phyloP scores from a whole-genome alignment of 805 yeast genomes.

The Kuraishia ogatae region DNA sequence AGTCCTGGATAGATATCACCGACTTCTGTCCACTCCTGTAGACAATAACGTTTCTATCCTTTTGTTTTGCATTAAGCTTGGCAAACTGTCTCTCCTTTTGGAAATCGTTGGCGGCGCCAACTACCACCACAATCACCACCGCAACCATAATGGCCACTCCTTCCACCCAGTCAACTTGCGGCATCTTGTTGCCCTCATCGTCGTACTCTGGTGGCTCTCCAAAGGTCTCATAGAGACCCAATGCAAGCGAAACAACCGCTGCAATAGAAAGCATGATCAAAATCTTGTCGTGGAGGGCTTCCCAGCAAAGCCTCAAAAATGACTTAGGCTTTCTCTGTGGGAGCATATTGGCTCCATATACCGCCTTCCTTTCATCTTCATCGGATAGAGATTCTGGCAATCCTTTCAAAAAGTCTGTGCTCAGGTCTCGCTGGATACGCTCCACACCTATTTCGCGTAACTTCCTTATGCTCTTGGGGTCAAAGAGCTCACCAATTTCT shows the following conservation, averaged over 20 bases:
- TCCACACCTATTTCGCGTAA: conserved; percentile 33
- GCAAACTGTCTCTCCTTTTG: conserved; percentile 94
- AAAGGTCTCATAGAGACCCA: conserved; percentile 88
- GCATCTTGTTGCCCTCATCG: conserved; percentile 65
- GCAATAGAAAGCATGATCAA: conserved; percentile 77
- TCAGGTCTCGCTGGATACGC: conserved; percentile 20
- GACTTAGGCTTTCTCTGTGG: conserved; percentile 70
- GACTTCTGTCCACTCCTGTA: conserved; percentile 62
- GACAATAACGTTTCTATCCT: conserved; percentile 71
- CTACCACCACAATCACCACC: conserved; percentile 79
- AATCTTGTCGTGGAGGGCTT: conserved; percentile 88
- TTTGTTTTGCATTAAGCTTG: conserved; percentile 79
- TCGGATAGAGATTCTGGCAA: conserved; percentile 24
- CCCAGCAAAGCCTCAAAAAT: conserved; percentile 59
- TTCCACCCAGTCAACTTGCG: conserved; percentile 96
- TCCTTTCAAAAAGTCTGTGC: conserved; percentile 32
- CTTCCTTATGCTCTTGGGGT: conserved; percentile 48
- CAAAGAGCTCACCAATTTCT: conserved; percentile 43
- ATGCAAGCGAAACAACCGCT: conserved; percentile 79
- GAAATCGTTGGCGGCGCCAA: conserved; percentile 93
- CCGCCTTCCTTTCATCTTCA: conserved; percentile 25
- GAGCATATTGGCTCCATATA: conserved; percentile 61
- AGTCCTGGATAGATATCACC: conserved; percentile 61
- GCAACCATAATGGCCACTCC: conserved; percentile 97
- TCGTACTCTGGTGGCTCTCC: conserved; percentile 76